Evolutionary conservation across 352 stramenopile species (phyloP).

Genomic region (Globisporangium lucens): DNA sequence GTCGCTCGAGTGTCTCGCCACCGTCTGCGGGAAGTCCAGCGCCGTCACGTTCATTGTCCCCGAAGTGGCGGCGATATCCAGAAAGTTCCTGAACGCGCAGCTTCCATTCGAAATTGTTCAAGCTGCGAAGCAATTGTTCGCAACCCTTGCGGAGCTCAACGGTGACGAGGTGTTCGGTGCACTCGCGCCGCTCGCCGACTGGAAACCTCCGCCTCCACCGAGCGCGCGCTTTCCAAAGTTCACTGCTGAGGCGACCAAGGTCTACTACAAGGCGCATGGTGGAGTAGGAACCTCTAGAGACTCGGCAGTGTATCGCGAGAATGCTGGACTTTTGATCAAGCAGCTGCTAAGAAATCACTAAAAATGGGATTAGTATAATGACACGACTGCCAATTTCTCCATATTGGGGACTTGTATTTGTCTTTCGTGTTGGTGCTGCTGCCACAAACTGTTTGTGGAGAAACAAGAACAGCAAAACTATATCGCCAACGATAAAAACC

Average conservation of each 20-base stretch:
- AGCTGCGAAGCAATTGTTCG: conserved; percentile 39
- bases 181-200: conserved; percentile 45
- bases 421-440: neutral
- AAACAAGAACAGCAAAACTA: neutral
- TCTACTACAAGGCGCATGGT: conserved; percentile 27
- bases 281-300: neutral
- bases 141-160: conserved; percentile 48
- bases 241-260: conserved; percentile 21
- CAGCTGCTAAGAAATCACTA: conserved; percentile 14
- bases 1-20: conserved; percentile 51
- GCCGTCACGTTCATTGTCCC: conserved; percentile 57
- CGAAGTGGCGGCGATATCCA: conserved; percentile 40
- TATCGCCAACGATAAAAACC: neutral
- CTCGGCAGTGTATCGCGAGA: conserved; percentile 8
- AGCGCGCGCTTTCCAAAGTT: conserved; percentile 38
- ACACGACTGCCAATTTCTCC: neutral
- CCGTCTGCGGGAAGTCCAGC: conserved; percentile 37
- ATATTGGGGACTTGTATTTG: neutral
- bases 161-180: conserved; percentile 71
- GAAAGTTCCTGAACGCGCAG: conserved; percentile 38
- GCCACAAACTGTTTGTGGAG: neutral
- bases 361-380: neutral
- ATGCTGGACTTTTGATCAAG: conserved; percentile 10
- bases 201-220: conserved; percentile 46
- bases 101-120: conserved; percentile 37